Percentiles rank a stretch among this genome's conserved stretches.
Evolutionary conservation across 148 eudicot species (phyloP).

Genomic region (Hydrangea macrophylla): DNA sequence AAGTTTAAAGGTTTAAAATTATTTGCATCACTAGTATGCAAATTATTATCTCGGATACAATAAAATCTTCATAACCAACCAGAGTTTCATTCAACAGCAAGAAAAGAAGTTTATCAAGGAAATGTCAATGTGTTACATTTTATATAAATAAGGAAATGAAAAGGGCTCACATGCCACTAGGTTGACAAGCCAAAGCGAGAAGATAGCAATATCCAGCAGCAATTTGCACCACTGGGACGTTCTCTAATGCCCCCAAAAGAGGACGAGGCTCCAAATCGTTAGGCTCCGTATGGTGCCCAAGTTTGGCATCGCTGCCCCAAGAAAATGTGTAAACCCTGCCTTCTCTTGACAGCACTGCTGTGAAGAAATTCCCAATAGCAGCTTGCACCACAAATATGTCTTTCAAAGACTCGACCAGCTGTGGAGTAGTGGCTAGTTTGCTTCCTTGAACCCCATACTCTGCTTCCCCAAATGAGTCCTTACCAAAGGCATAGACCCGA

Average conservation of each 20-base stretch:
- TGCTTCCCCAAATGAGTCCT: constrained; percentile 77
- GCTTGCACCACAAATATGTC: constrained; percentile 94
- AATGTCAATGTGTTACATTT: not conserved
- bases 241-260: constrained; percentile 77
- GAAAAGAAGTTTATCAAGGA: not conserved
- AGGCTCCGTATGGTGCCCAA: constrained; percentile 80
- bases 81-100: not conserved
- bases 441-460: constrained; percentile 72
- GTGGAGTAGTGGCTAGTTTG: constrained; percentile 49
- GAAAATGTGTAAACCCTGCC: constrained; percentile 90
- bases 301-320: constrained; percentile 77
- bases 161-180: constrained; percentile 80
- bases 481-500: constrained; percentile 79
- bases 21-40: not conserved
- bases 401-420: constrained; percentile 75
- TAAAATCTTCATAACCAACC: not conserved
- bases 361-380: constrained; percentile 84
- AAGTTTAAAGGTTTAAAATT: not conserved
- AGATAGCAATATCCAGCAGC: constrained; percentile 94
- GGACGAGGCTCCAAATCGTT: constrained; percentile 65
- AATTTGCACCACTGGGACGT: constrained; percentile 78
- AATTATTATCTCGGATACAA: not conserved
- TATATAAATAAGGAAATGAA: constrained; percentile 2
- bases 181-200: constrained; percentile 87
- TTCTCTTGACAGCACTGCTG: constrained; percentile 89